Base-by-base conservation (phyloP, 306 rosid species). In the Prunus armeniaca region DNA sequence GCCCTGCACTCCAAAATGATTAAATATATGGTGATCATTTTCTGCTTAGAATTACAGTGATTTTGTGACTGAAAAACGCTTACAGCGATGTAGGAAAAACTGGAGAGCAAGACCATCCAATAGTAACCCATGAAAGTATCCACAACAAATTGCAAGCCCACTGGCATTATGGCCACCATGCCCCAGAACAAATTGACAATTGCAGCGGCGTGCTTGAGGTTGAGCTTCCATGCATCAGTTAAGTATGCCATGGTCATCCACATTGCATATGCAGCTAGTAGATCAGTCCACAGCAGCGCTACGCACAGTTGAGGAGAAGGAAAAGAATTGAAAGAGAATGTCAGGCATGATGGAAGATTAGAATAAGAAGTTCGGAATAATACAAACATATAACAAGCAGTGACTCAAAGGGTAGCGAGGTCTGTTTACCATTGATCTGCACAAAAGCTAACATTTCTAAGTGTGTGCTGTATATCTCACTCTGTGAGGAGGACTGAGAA, bases 191-290 rank as follows among this genome's bases (percentile, higher is more conserved):
- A 22, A 34, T 50, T 50, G 55, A 50, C 18, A 68, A 68, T 68
- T 9, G 25, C 7, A 18, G 72, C 56, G 10, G 72, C 25, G 32
- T 12, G 28, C 3, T 55, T 38, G 54, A 20, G 11, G 13, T 12
- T 67, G 3, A 67, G 51, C 13, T n/a, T 38, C 71, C 51, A 38
- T 28, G 27, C 52, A 1, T 32, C 34, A 3, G 68, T 77, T 43
- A 77, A 77, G 50, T 77, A 77, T 27, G 52, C 2, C 78, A 65
- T 30, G 27, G 50, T 63, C 57, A 51, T 27, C 77, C 65, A 79
- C 34, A 72, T 5, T 3, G 67, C 47, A 25, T 17, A 62, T 7
- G 8, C 45, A 1, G 67, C 66, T 2, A 71, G 34, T 18, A 22
- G 3, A 27, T 64, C 25, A 3, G 77, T 47, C 82, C 72, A 72